Evolutionary conservation across 2,329 filamentous ascomycete species (phyloP), one percentile per base, ranked within the genome.

Genomic region (Xylariaceae sp.): DNA sequence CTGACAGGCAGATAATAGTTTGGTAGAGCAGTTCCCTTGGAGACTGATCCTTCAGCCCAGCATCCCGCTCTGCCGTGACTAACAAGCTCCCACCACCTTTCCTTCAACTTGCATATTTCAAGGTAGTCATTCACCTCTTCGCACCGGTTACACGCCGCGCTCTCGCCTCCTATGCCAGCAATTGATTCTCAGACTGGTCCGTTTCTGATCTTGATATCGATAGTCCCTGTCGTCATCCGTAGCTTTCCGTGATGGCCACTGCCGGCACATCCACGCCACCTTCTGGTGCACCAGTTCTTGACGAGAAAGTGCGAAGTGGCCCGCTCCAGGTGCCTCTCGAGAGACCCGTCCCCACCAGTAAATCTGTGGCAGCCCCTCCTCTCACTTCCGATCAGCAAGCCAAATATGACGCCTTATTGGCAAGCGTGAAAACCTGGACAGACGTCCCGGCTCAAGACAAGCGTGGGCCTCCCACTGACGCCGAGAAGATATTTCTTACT

Each of bases 401-500:
- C 58, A 96, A 96, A 72, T 97, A 96, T 72, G 80, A 85, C 39
- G 74, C 82, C 56, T 77, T 97, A 44, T 80, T 97, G 41, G 75
- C 80, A 42, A 78, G 80, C 46, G 89, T 84, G 40, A 84, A 80
- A 56, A 72, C 74, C 60, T 95, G 90, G 87, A 82, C 79, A 11
- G 82, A 83, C 10, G 71, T 95, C 22, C 81, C 80, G 11, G 75
- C 77, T 6, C 79, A 80, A 47, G 85, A 69, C 54, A 76, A 77
- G 53, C 77, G 67, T 9, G 81, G 81, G 2, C 83, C 89, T 2
- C 72, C 97, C 51, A 84, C 82, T 44, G 90, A 95, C 51, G 73
- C 76, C 44, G 94, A 99, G 71, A 86, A 83, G 63, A 83, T 94
- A 73, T 99, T 90, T 84, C 79, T 99, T 58, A 96, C 91, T 11